Base-by-base conservation (phyloP, 805 yeast species). In the Saccharomyces cerevisiae region DNA sequence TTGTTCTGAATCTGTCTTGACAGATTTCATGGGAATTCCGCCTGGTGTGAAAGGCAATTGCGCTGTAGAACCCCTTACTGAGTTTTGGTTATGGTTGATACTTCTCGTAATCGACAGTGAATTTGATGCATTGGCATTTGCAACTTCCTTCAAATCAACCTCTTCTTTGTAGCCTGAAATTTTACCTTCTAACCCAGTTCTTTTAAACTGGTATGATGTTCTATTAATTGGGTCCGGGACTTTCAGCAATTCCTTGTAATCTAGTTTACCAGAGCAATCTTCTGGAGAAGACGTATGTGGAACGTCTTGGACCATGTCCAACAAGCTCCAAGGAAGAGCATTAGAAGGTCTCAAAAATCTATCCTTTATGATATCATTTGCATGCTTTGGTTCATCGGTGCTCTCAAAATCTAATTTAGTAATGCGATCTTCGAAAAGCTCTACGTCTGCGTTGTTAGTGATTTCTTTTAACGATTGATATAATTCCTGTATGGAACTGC, bases 11-110 rank as follows among this genome's bases (percentile, higher is more conserved):
- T 46, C 63, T 17, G 53, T 41, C 24, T 46, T 61, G 10, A 59
- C 65, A 4, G 64, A 52, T 41, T 56, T 61, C 59, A 71, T 62
- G 2, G 71, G 71, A n/a, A 80, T 60, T 2, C 98, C 97, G 59
- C 99, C 98, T 0, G 99, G 99, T 55, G 85, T 84, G 66, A 94
- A 94, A 0, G 99, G 99, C 63, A 92, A 71, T 62, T 79, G 87
- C 21, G 82, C 79, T 0, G 95, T 77, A 3, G 82, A 76, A 0
- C 98, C 98, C 49, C 77, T 74, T 2, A 89, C 71, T 1, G 83
- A 73, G 46, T 82, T 85, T n/a, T 74, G 74, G 58, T 80, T 81
- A 6, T 85, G 76, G 14, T 83, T 81, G 57, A 82, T 79, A 52
- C 83, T 79, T 58, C 99, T 76, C 30, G 80, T 82, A 55, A 90